These are phyloP conservation scores for Venturia oleaginea DNA, from an alignment of 2,329 filamentous ascomycete species.

Conservation along the genomic window DNA sequence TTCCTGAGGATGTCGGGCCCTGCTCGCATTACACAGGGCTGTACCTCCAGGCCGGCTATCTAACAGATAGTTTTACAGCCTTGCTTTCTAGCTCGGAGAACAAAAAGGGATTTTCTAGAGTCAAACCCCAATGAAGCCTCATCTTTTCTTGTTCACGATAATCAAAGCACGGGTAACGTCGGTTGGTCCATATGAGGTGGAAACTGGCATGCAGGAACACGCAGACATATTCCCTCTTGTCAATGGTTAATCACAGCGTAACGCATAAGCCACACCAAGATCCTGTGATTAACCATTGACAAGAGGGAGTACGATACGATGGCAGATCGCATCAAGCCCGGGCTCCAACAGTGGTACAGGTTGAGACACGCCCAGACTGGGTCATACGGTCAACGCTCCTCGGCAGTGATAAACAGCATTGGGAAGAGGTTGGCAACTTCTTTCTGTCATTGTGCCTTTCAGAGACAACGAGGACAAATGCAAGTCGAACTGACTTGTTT, in stretches of 20 bases:
- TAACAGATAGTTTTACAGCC: background rate
- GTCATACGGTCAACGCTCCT: background rate
- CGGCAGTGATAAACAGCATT: background rate
- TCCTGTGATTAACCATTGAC: no score
- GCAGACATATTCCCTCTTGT: no score
- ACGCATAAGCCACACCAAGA: no score
- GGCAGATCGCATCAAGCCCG: background rate
- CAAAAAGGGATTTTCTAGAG: background rate
- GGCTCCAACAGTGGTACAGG: background rate
- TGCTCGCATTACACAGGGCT: background rate
- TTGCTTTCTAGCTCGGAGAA: background rate
- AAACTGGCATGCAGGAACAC: constrained; percentile 1
- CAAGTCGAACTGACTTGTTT: no score
- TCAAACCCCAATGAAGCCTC: background rate
- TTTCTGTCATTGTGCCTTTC: no score
- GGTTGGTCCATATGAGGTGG: background rate
- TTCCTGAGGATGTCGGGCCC: background rate
- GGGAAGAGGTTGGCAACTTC: background rate
- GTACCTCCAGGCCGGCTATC: background rate
- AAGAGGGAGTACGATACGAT: background rate
- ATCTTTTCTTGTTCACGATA: background rate
- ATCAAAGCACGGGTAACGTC: constrained; percentile 3
- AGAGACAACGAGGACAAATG: no score
- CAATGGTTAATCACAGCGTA: no score
- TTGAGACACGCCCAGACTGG: background rate